A percentile compares a stretch with the other conserved stretches of the same genome.
These are phyloP conservation scores for Solanum hybrid DNA, from an alignment of 305 asterid species.

Conservation along the genomic window DNA sequence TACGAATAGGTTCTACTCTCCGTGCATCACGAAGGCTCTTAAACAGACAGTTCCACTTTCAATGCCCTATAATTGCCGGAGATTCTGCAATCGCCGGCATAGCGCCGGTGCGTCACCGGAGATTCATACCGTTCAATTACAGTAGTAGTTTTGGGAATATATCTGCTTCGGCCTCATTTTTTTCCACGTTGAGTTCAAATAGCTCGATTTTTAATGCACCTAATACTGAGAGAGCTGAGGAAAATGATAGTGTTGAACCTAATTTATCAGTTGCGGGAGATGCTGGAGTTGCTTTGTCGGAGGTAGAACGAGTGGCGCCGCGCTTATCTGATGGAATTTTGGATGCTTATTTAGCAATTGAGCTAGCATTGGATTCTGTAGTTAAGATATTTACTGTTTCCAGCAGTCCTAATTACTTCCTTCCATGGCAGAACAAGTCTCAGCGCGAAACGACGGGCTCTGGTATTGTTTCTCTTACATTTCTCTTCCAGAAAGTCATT, in stretches of 20 bases:
- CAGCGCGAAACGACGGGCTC: constrained; percentile 97
- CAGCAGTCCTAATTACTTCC: constrained; percentile 75
- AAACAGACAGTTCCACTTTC: not conserved
- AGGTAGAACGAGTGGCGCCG: not conserved
- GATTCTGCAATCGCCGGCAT: not conserved
- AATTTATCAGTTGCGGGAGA: not conserved
- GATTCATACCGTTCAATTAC: not conserved
- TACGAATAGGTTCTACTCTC: not conserved
- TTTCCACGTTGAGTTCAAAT: not conserved
- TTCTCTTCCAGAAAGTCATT: not conserved
- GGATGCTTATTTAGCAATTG: constrained; percentile 62
- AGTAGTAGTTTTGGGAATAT: not conserved
- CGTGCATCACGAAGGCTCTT: not conserved
- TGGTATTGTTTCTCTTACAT: constrained; percentile 30
- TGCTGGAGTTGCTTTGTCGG: not conserved
- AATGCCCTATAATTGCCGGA: not conserved
- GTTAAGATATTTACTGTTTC: constrained; percentile 86
- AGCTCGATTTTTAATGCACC: not conserved
- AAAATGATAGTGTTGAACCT: not conserved
- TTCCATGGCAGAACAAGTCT: constrained; percentile 92
- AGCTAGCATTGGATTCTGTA: constrained; percentile 83
- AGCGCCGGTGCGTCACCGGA: not conserved
- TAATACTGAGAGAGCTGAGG: not conserved
- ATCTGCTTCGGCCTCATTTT: not conserved
- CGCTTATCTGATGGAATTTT: constrained; percentile 19